Evolutionary conservation across 208 protist species (phyloP), one percentile per base, ranked within the genome.

Genomic region (Crithidia sp.): DNA sequence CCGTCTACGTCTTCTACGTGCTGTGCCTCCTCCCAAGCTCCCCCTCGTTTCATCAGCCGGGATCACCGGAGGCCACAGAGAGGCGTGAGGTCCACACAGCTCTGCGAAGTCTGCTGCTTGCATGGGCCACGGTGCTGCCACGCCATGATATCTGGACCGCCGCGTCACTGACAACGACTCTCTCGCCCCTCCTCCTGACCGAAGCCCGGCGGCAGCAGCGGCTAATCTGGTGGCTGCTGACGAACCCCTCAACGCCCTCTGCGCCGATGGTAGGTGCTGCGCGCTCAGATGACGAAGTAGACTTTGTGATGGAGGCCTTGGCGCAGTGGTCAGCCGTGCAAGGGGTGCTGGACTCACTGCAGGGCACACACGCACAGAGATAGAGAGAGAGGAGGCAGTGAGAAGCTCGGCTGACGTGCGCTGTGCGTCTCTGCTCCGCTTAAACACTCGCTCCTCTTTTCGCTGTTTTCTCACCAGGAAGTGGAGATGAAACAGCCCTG

Each of bases 201-300:
- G 67, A 64, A n/a, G 58, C 57, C 9, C 19, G 36, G 37, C 36
- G 57, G 16, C 57, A 58, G 57, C 67, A 65, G 47, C 14, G 47
- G 14, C 36, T 72, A 44, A 47, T 53, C 0, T 71, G 66, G 57
- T 58, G 14, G 47, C 45, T 72, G 14, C 43, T 72, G 41, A 47
- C 41, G 7, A 39, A 57, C 4, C 19, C 66, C 2, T 28, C 66
- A 4, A 14, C 55, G 9, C 3, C 44, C 2, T 47, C 36, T 13
- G 3, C 57, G 7, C n/a, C 57, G 12, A 0, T 39, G 10, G 39
- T 39, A 13, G 57, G 7, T 4, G 6, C 17, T 4, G 13, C 45
- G 39, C 57, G 12, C 37, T 7, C 7, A 19, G 39, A 13, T 49
- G 37, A 50, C 13, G 28, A 14, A 10, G 55, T 41, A 36, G 67